phyloP scores from a whole-genome alignment of 495 filamentous ascomycete species.

The Acidiella bohemica region DNA sequence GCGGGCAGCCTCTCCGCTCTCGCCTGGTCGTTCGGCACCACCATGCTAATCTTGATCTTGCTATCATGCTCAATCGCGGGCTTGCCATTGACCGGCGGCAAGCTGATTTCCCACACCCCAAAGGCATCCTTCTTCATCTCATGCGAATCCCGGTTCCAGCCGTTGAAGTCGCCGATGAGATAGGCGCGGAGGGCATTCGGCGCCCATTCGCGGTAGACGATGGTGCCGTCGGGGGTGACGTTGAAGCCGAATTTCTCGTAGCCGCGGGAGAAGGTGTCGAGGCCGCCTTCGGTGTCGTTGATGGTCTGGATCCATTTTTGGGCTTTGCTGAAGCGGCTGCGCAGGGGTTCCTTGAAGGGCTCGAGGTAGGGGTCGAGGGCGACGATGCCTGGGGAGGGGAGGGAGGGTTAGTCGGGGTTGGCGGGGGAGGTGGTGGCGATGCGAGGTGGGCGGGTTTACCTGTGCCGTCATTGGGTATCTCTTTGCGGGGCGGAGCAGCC shows the following conservation, averaged over 20 bases:
- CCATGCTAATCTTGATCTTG: conserved; percentile 89
- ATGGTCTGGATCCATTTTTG: conserved; percentile 78
- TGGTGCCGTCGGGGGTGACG: conserved; percentile 63
- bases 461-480: conserved; percentile 37
- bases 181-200: conserved; percentile 72
- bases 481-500: conserved; percentile 22
- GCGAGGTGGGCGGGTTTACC: conserved; percentile 24
- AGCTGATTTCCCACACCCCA: conserved; percentile 74
- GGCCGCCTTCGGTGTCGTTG: conserved; percentile 68
- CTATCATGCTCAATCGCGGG: conserved; percentile 81
- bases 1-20: conserved; percentile 79
- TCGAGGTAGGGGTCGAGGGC: conserved; percentile 80
- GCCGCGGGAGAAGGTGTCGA: conserved; percentile 89
- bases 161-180: conserved; percentile 95
- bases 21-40: conserved; percentile 55
- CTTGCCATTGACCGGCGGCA: conserved; percentile 61
- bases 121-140: conserved; percentile 74
- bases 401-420: conserved; percentile 16
- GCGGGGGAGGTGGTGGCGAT: not conserved
- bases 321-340: conserved; percentile 64
- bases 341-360: conserved; percentile 68
- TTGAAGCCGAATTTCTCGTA: conserved; percentile 77
- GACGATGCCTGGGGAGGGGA: conserved; percentile 59
- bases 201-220: conserved; percentile 92
- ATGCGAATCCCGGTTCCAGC: conserved; percentile 70